Percentiles rank a stretch among this genome's conserved stretches.
These are phyloP conservation scores for Allium sativum DNA, from an alignment of 106 monocot genomes.

Conservation along the genomic window DNA sequence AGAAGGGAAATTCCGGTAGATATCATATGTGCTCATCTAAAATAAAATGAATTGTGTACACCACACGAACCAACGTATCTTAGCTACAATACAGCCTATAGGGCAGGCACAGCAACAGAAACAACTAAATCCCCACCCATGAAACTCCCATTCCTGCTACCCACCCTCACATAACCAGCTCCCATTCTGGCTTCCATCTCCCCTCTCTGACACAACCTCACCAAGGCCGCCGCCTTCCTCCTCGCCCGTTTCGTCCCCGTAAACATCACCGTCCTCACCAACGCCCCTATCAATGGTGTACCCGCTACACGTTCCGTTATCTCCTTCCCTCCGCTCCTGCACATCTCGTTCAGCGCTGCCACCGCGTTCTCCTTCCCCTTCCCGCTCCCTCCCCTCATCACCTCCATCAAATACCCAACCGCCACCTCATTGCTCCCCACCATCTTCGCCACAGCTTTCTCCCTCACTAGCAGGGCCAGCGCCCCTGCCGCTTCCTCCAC, in stretches of 20 bases:
- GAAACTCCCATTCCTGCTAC: too few relatives aligned
- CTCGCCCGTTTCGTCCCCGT: conserved; percentile 52
- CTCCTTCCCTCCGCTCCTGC: conserved; percentile 24
- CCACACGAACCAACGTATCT: not conserved
- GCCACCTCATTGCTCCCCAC: conserved; percentile 17
- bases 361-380: conserved; percentile 61
- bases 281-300: conserved; percentile 23
- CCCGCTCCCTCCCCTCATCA: conserved; percentile 44
- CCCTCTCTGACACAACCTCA: conserved; percentile 24
- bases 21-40: not conserved
- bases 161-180: conserved; percentile 1
- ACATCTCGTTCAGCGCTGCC: conserved; percentile 42
- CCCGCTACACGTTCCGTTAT: conserved; percentile 27
- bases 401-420: conserved; percentile 8
- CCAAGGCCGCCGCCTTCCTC: conserved; percentile 42
- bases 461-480: conserved; percentile 35
- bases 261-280: conserved; percentile 32
- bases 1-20: not conserved
- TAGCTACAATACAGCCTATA: too few relatives aligned
- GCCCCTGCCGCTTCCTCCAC: conserved; percentile 57
- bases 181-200: conserved; percentile 1
- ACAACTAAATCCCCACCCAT: conserved; percentile 7
- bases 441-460: conserved; percentile 9
- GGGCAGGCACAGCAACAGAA: not conserved
- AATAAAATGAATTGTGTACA: too few relatives aligned